Base-by-base conservation (phyloP, 345 rosid genomes). In the Pistacia integerrima region DNA sequence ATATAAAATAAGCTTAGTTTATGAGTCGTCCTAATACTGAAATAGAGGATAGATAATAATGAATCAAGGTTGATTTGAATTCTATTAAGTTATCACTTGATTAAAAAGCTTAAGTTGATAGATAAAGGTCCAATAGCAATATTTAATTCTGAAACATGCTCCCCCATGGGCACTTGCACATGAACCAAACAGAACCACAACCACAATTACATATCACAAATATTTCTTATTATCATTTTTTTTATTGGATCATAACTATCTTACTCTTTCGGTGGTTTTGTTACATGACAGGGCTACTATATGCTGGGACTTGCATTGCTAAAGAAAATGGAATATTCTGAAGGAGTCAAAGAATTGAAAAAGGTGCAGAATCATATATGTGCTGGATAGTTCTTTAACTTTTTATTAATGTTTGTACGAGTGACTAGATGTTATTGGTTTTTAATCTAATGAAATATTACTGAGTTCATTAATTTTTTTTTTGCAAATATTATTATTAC, bases 281-380 rank as follows among this genome's bases (percentile, higher is more conserved):
- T 65, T 49, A 25, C 78, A 38, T 85, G 74, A 71, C 83, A 95
- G 99, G 97, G 87, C 57, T 93, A 90, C 78, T 92, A 93, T 83
- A 88, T 90, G 95, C 76, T 93, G 74, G 99, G 99, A 77, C 94
- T 87, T 70, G 90, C 97, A 18, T 87, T 92, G 80, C 84, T 93
- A 49, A 82, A 88, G 82, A 88, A 51, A 76, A 56, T 76, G 55
- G 84, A 88, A 66, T 87, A 84, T 77, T 30, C 85, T 20, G 86
- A 78, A 62, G 99, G 98, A 67, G 85, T 87, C 75, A 92, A 83
- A 75, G 89, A 86, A 79, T 79, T 95, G 85, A 90, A 87, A 82
- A 93, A 90, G 80, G 98, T 93, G 87, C 72, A 80, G 1, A 18
- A 14, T 61, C 20, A 8, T 64, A 5, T 5, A 28, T 59, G 2